Percentiles rank a stretch among this genome's conserved stretches.
These are phyloP conservation scores for Glebionis coronaria DNA, from an alignment of 129 eudicot genomes.

Conservation along the genomic window DNA sequence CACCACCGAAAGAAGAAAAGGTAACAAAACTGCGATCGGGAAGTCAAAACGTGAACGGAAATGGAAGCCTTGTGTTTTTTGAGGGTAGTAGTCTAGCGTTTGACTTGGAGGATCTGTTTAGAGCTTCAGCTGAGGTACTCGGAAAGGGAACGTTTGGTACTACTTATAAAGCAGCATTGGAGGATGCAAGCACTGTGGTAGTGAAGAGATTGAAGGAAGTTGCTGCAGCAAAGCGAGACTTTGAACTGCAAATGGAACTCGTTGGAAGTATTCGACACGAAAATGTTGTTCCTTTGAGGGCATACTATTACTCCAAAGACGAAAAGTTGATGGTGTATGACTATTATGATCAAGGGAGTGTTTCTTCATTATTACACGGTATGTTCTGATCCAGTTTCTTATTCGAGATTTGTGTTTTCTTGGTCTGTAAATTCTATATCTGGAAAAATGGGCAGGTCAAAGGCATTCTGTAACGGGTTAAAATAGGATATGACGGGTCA, in stretches of 20 bases:
- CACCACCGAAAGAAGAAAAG: slow-evolving; percentile 41
- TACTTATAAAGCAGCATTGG: slow-evolving; percentile 88
- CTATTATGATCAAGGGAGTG: slow-evolving; percentile 71
- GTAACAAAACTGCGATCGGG: slow-evolving; percentile 43
- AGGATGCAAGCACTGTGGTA: slow-evolving; percentile 70
- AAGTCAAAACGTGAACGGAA: slow-evolving; percentile 49
- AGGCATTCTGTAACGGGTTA: background rate
- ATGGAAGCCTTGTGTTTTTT: slow-evolving; percentile 60
- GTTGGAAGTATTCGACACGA: slow-evolving; percentile 74
- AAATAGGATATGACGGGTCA: background rate
- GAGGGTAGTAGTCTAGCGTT: slow-evolving; percentile 79
- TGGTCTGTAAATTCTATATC: background rate
- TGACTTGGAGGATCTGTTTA: slow-evolving; percentile 85
- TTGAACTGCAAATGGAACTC: slow-evolving; percentile 87
- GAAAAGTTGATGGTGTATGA: slow-evolving; percentile 95
- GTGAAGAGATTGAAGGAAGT: slow-evolving; percentile 87
- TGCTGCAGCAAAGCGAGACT: slow-evolving; percentile 61
- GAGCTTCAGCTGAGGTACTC: slow-evolving; percentile 94
- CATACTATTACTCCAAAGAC: slow-evolving; percentile 92
- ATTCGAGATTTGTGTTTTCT: background rate
- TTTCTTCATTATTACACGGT: slow-evolving; percentile 81
- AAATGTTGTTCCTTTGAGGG: slow-evolving; percentile 74
- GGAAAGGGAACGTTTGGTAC: slow-evolving; percentile 93
- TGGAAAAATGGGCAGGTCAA: background rate
- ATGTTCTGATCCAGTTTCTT: slow-evolving; percentile 8